phyloP scores from a whole-genome alignment of 2,329 filamentous ascomycete species.

The Simplicillium aogashimaense region DNA sequence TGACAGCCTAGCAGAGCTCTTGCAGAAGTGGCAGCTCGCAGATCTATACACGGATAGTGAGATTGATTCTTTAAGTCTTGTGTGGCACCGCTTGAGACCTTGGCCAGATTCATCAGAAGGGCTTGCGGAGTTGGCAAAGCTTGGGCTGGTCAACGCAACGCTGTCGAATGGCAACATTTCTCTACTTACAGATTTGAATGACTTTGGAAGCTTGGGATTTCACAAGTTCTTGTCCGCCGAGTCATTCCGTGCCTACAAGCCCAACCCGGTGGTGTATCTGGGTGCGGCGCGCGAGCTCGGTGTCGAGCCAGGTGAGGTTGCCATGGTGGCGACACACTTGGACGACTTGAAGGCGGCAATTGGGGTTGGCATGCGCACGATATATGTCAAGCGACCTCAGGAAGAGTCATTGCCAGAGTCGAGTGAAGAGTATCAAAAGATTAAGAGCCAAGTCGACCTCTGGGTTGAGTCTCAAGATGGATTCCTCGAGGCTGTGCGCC shows the following conservation, averaged over 20 bases:
- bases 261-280: slow-evolving; percentile 54
- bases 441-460: slow-evolving; percentile 32
- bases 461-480: slow-evolving; percentile 25
- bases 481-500: slow-evolving; percentile 17
- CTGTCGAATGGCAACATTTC: slow-evolving; percentile 65
- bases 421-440: slow-evolving; percentile 37
- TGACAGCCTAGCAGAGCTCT: slow-evolving; percentile 48
- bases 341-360: slow-evolving; percentile 58
- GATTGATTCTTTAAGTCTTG: slow-evolving; percentile 50
- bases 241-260: slow-evolving; percentile 68
- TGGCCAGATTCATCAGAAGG: slow-evolving; percentile 57
- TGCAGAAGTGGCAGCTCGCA: slow-evolving; percentile 43
- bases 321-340: slow-evolving; percentile 71
- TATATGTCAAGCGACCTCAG: slow-evolving; percentile 59
- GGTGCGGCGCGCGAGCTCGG: slow-evolving; percentile 54
- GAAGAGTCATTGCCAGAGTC: slow-evolving; percentile 55
- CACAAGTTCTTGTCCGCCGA: slow-evolving; percentile 54
- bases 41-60: slow-evolving; percentile 54
- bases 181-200: slow-evolving; percentile 55
- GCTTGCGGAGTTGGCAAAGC: slow-evolving; percentile 38
- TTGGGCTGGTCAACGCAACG: slow-evolving; percentile 46
- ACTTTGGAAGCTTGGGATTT: slow-evolving; percentile 51
- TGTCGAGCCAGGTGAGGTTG: slow-evolving; percentile 49
- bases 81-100: slow-evolving; percentile 64
- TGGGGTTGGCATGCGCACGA: slow-evolving; percentile 52